Conservation (phyloP, 306 rosid genomes). For the Inga leiocalycina region DNA sequence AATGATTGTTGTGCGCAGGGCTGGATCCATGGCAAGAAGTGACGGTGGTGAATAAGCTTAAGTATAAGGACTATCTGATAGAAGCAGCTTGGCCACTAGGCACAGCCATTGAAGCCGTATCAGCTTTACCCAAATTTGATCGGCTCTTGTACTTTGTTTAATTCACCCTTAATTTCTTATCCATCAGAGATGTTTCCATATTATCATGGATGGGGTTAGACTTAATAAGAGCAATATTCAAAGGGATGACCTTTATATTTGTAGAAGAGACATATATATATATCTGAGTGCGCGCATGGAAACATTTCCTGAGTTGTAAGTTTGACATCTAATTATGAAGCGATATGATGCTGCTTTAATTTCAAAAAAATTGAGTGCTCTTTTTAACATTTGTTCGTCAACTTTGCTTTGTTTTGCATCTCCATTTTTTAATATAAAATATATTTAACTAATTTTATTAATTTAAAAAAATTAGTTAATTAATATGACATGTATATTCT, state of each 20-base stretch:
- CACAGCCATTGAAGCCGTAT: constrained; percentile 77
- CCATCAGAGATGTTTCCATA: neutral
- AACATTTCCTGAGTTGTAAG: neutral
- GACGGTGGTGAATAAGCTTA: constrained; percentile 55
- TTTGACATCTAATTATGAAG: too few relatives aligned
- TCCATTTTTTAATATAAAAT: too few relatives aligned
- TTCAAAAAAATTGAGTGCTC: too few relatives aligned
- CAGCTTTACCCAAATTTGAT: constrained; percentile 39
- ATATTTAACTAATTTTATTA: too few relatives aligned
- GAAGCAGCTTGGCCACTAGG: constrained; percentile 90
- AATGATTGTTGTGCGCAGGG: neutral
- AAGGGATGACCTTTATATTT: too few relatives aligned
- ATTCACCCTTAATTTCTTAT: neutral
- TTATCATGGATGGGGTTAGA: neutral
- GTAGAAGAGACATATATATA: too few relatives aligned
- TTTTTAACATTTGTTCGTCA: too few relatives aligned
- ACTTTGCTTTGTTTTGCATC: too few relatives aligned
- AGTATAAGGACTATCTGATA: constrained; percentile 51
- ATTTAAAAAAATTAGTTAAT: too few relatives aligned
- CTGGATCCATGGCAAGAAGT: constrained; percentile 1
- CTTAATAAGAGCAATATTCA: neutral
- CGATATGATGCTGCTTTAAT: too few relatives aligned
- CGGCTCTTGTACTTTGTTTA: constrained; percentile 20
- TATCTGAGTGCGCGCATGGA: neutral
- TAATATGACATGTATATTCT: too few relatives aligned